Evolutionary conservation across 2,329 filamentous ascomycete species (phyloP), one percentile per base, ranked within the genome.

Genomic region (Helminthosporium solani): DNA sequence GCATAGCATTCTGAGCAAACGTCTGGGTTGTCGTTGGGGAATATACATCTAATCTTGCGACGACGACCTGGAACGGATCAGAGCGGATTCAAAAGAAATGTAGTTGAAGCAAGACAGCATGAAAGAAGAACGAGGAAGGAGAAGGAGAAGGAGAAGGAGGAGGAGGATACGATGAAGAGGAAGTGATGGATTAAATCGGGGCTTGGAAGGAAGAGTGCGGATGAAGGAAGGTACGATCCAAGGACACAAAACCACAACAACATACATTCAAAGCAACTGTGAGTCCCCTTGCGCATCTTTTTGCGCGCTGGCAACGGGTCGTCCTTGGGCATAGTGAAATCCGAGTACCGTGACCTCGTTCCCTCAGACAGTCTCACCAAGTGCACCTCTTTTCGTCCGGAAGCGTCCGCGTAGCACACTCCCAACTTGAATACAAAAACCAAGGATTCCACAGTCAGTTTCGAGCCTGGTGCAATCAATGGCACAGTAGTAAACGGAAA

Each of bases 1-100:
- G 71, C 61, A 40, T 68, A 69, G 61, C 77, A 79, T 53, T 72
- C 73, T 23, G 69, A 70, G 56, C 75, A 78, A 41, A 68, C 58
- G 19, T 67, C 58, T 11, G 67, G 64, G 40, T 67, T 71, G 30
- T 68, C 67, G n/a, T 63, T 49, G 20, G 64, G 62, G 45, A 69
- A 76, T 41, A 75, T 71, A 58, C 77, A 79, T 42, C 71, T 70
- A 21, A 78, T 75, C 61, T 78, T 79, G 40, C 76, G 73, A 30
- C 76, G 71, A 33, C 75, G 72, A 47, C 77, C 78, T 70, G 41
- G 27, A 33, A 19, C 37, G 15, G 7, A 54, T 71, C 50, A 70
- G 66, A 56, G 19, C 34, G 28, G 20, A 8, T 16, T 33, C 19
- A 19, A 37, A 12, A 42, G 19, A 27, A 5, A 42, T 34, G 16